Percentiles rank a stretch among this genome's conserved stretches.
Evolutionary conservation across 495 filamentous ascomycete species (phyloP).

Genomic region (Lasiosphaeris hirsuta): DNA sequence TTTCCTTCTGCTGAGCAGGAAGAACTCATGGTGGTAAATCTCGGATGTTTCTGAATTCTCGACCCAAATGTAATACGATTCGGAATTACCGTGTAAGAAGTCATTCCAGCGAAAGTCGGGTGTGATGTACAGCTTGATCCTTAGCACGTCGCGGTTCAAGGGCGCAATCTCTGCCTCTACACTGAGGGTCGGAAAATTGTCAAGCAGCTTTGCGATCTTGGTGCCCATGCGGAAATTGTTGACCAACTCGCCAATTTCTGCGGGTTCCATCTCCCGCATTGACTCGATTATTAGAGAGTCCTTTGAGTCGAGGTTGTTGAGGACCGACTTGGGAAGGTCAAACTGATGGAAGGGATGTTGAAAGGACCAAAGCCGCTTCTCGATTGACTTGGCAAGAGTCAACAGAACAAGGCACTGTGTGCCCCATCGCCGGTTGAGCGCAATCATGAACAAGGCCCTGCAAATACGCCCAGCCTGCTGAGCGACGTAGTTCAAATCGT

Average conservation of each 20-base stretch:
- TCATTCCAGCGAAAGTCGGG: slow-evolving; percentile 97
- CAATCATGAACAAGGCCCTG: slow-evolving; percentile 94
- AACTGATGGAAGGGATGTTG: slow-evolving; percentile 96
- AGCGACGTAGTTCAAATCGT: slow-evolving; percentile 89
- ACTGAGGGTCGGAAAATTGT: slow-evolving; percentile 87
- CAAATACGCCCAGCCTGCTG: slow-evolving; percentile 95
- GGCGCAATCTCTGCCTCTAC: slow-evolving; percentile 94
- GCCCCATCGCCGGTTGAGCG: slow-evolving; percentile 89
- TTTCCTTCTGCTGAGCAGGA: slow-evolving; percentile 85
- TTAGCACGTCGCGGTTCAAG: slow-evolving; percentile 87
- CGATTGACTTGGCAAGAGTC: slow-evolving; percentile 91
- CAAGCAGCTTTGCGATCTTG: slow-evolving; percentile 72
- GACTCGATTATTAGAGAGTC: slow-evolving; percentile 71
- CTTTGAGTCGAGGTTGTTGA: slow-evolving; percentile 78
- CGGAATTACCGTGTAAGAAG: slow-evolving; percentile 85
- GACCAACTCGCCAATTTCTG: slow-evolving; percentile 88
- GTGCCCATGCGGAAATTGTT: slow-evolving; percentile 85
- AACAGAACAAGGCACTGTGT: slow-evolving; percentile 87
- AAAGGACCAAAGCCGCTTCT: slow-evolving; percentile 90
- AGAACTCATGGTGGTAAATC: slow-evolving; percentile 97
- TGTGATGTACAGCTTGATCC: slow-evolving; percentile 77
- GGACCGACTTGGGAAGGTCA: slow-evolving; percentile 76
- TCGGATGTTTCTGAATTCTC: slow-evolving; percentile 97
- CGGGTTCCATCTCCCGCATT: slow-evolving; percentile 84
- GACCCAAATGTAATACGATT: slow-evolving; percentile 98